phyloP scores from a whole-genome alignment of 192 early-diverging fungal genomes.

The Backusella psychrophila region DNA sequence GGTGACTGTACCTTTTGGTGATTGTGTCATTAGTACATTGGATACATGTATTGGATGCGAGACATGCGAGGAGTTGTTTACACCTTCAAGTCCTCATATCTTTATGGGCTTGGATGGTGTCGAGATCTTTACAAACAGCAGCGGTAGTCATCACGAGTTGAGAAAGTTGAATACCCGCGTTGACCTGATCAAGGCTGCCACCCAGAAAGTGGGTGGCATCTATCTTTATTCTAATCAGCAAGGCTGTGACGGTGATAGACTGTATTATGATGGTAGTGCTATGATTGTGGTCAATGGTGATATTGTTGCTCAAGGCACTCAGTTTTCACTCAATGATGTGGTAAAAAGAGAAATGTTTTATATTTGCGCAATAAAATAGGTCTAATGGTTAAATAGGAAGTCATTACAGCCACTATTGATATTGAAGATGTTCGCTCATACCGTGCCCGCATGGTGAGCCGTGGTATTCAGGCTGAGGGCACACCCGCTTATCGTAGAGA shows the following conservation, averaged over 20 bases:
- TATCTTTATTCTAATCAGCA: constrained; percentile 97
- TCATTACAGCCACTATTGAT: constrained; percentile 88
- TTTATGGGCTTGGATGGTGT: constrained; percentile 91
- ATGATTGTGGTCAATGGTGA: constrained; percentile 90
- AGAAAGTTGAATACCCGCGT: constrained; percentile 86
- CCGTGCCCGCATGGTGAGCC: constrained; percentile 66
- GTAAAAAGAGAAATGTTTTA: constrained; percentile 37
- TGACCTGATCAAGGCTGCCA: constrained; percentile 88
- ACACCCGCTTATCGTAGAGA: constrained; percentile 67
- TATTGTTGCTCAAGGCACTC: constrained; percentile 83
- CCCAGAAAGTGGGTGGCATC: constrained; percentile 88
- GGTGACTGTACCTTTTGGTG: constrained; percentile 83
- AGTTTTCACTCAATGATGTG: constrained; percentile 93
- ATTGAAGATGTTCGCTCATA: constrained; percentile 85
- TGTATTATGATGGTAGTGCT: constrained; percentile 96
- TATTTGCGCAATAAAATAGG: not conserved
- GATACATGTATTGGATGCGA: constrained; percentile 94
- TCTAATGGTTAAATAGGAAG: constrained; percentile 59
- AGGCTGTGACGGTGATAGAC: constrained; percentile 97
- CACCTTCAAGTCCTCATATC: constrained; percentile 94
- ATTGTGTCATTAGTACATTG: constrained; percentile 79
- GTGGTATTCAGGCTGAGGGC: constrained; percentile 75
- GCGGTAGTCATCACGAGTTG: constrained; percentile 96
- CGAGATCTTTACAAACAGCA: constrained; percentile 95
- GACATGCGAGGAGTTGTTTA: constrained; percentile 97